Evolutionary conservation across 2,329 filamentous ascomycete species (phyloP), one percentile per base, ranked within the genome.

Genomic region (Byssochlamys sp.): DNA sequence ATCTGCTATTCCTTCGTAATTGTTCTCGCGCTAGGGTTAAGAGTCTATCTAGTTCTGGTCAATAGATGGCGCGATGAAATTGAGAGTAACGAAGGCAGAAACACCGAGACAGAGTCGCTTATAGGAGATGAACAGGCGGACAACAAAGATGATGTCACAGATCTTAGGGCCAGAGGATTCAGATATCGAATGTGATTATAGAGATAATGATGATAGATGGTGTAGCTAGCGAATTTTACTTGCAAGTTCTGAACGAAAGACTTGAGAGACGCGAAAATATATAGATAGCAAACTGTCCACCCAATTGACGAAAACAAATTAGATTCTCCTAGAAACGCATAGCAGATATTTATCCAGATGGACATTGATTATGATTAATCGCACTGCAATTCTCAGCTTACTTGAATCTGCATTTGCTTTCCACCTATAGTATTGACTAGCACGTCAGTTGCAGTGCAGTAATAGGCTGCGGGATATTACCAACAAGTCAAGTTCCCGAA

Each of bases 1-100:
- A 70, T 83, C 25, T 84, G 81, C 63, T 84, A 84, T 62, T 71
- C 77, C 0, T 66, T 84, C 1, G 77, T 77, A 0, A 74, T 82
- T 1, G 63, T 71, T 2, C 66, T 82, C 48, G 75, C 76, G 1
- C 39, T 80, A 9, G 39, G 39, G 14, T 19, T 45, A 5, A 45
- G 39, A 45, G n/a, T 19, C 4, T 45, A 45, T 45, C 19, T 45
- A 14, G 19, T 45, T 24, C 39, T 45, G 19, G 39, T 24, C 14
- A 45, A 45, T 14, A 45, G n/a, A 19, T 14, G 39, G 19, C 39
- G 39, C 6, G 39, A 45, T 7, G n/a, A 45, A 9, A 45, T 45
- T 19, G 39, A 45, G n/a, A 9, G n/a, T 4, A 5, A 6, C 9
- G 39, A 45, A 9, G 5, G 39, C 6, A n/a, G n/a, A 9, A n/a